Percentiles rank a stretch among this genome's conserved stretches.
Evolutionary conservation across 164 flowering plant species (phyloP).

Genomic region (Saururus chinensis): DNA sequence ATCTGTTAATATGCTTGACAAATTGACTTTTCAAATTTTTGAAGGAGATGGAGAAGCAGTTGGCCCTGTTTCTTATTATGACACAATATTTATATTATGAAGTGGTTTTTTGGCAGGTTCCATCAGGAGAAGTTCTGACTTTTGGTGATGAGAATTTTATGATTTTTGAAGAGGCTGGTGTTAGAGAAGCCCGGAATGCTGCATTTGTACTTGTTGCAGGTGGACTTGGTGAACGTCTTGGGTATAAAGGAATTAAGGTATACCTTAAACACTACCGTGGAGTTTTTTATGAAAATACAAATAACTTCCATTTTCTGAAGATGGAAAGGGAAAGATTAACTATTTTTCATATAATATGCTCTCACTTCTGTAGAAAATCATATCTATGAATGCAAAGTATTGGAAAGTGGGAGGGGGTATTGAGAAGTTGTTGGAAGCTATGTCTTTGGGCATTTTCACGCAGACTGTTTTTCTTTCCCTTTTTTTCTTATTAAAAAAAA

Average conservation of each 20-base stretch:
- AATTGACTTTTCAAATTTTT: neutral
- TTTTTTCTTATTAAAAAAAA: neutral
- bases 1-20: neutral
- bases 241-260: slow-evolving; percentile 97
- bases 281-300: too few species aligned
- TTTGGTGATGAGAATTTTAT: slow-evolving; percentile 68
- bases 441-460: too few species aligned
- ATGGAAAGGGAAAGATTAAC: too few species aligned
- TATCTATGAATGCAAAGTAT: too few species aligned
- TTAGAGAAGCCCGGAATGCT: slow-evolving; percentile 68
- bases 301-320: too few species aligned
- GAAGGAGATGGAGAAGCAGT: neutral
- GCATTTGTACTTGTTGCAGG: slow-evolving; percentile 99
- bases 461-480: neutral
- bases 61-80: neutral
- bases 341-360: too few species aligned
- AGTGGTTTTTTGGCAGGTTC: slow-evolving; percentile 51
- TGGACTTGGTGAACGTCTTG: slow-evolving; percentile 99
- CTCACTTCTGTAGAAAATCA: too few species aligned
- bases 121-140: slow-evolving; percentile 71
- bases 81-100: neutral
- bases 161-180: slow-evolving; percentile 66
- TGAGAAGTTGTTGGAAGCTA: too few species aligned
- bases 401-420: too few species aligned
- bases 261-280: too few species aligned